Base-by-base conservation (phyloP, 176 grass and related monocot genomes). In the Olyra latifolia region DNA sequence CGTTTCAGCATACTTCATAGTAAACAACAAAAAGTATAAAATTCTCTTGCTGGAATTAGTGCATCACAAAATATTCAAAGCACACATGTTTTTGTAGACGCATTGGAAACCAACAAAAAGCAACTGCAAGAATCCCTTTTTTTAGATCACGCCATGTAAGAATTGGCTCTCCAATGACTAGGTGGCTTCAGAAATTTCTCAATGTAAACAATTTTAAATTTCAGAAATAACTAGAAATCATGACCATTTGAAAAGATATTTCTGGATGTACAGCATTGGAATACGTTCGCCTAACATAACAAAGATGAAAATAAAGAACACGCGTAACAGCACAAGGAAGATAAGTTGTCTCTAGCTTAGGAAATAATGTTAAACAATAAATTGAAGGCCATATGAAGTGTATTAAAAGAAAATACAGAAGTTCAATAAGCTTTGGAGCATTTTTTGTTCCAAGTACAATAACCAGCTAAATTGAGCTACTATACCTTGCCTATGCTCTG, bases 211-310 rank as follows among this genome's bases (percentile, higher is more conserved):
- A 16, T 71, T 48, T 20, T 4, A 77, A 62, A 19, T 78, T 78
- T 47, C 57, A 77, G 10, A 63, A 48, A 72, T 62, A 20, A 74
- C 6, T 29, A 54, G 30, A 42, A 82, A 72, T 74, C 30, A 83
- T 19, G 58, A 50, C n/a, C 0, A 43, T 10, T 8, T 13, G 63
- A 27, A 74, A 11, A 64, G 44, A 64, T 54, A 14, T 40, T 40
- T 27, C 16, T 12, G 80, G 7, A 43, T 60, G 23, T 62, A 19
- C 60, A 73, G 7, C 30, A 60, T 4, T 30, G 17, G 41, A 78
- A 64, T n/a, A 63, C 42, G 43, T 77, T 44, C 20, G 14, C 12
- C 11, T 29, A 62, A 43, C 19, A 76, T 17, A 82, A 44, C 6
- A 39, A n/a, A 8, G 4, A 58, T 63, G 57, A 64, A 10, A 55